A percentile compares a stretch with the other conserved stretches of the same genome.
phyloP scores from a whole-genome alignment of 495 filamentous ascomycete species.

The Penicillium mononematosum region DNA sequence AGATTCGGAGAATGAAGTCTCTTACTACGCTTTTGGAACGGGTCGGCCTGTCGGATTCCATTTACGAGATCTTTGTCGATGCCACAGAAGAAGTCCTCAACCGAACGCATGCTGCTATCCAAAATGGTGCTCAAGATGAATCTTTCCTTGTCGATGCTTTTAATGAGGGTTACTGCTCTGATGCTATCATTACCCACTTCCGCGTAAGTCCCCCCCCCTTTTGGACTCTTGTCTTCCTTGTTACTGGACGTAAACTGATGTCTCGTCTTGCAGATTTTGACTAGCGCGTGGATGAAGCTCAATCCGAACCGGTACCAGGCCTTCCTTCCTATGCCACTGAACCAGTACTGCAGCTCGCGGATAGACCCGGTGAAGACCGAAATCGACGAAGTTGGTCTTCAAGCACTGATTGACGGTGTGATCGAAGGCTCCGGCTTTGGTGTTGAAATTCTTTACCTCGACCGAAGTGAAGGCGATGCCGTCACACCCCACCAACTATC shows the following conservation, averaged over 20 bases:
- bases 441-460: constrained; percentile 87
- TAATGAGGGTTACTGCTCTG: constrained; percentile 65
- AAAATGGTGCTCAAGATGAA: constrained; percentile 57
- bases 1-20: constrained; percentile 67
- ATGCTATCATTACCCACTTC: constrained; percentile 72
- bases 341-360: constrained; percentile 64
- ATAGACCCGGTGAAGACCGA: constrained; percentile 77
- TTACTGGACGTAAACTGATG: constrained; percentile 7
- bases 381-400: constrained; percentile 85
- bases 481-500: constrained; percentile 76
- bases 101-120: constrained; percentile 51
- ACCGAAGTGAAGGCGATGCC: constrained; percentile 75
- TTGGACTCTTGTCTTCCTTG: not conserved
- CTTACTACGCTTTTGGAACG: constrained; percentile 68
- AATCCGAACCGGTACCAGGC: constrained; percentile 64
- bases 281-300: constrained; percentile 82
- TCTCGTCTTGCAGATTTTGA: constrained; percentile 61
- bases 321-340: constrained; percentile 65
- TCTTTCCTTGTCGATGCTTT: constrained; percentile 67
- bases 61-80: constrained; percentile 83
- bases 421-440: constrained; percentile 71
- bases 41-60: constrained; percentile 62
- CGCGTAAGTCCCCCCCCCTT: constrained; percentile 44
- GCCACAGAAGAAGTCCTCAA: constrained; percentile 66
- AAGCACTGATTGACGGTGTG: constrained; percentile 72